A percentile compares a stretch with the other conserved stretches of the same genome.
Conservation (phyloP, 352 stramenopile species). For the Phytophthora tentaculata region DNA sequence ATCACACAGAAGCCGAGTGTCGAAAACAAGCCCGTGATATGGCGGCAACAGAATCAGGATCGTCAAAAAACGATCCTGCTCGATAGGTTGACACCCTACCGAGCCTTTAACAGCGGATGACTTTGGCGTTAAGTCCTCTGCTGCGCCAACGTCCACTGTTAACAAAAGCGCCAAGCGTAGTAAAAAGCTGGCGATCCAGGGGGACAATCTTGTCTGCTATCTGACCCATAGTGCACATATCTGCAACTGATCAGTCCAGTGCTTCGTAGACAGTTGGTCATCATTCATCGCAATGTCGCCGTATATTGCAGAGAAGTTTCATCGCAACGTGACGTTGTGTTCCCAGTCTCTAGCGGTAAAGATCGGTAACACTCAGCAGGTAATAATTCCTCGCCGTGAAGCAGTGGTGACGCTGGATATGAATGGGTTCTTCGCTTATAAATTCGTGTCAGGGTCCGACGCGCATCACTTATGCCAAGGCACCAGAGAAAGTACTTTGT, state of each 20-base stretch:
- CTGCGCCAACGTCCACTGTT: slow-evolving; percentile 5
- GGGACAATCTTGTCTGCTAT: slow-evolving; percentile 20
- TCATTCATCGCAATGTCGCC: background rate
- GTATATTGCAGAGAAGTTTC: background rate
- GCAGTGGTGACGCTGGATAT: background rate
- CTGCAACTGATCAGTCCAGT: background rate
- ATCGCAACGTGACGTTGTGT: background rate
- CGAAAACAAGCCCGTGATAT: background rate
- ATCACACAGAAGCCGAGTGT: slow-evolving; percentile 19
- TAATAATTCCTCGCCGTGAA: background rate
- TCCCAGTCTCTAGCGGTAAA: background rate
- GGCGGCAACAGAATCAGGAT: background rate
- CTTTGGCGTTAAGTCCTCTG: slow-evolving; percentile 10
- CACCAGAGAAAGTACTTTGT: background rate
- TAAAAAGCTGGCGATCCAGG: slow-evolving; percentile 3
- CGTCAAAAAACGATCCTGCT: slow-evolving; percentile 15
- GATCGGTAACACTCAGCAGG: background rate
- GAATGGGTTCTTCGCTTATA: background rate
- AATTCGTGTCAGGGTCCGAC: background rate
- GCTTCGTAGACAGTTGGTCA: slow-evolving; percentile 11
- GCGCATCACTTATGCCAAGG: background rate
- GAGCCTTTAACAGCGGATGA: background rate
- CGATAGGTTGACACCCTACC: slow-evolving; percentile 24
- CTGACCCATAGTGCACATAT: slow-evolving; percentile 3
- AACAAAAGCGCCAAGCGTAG: background rate